phyloP scores from a whole-genome alignment of 345 rosid species.

The Eucalyptus cloeziana region DNA sequence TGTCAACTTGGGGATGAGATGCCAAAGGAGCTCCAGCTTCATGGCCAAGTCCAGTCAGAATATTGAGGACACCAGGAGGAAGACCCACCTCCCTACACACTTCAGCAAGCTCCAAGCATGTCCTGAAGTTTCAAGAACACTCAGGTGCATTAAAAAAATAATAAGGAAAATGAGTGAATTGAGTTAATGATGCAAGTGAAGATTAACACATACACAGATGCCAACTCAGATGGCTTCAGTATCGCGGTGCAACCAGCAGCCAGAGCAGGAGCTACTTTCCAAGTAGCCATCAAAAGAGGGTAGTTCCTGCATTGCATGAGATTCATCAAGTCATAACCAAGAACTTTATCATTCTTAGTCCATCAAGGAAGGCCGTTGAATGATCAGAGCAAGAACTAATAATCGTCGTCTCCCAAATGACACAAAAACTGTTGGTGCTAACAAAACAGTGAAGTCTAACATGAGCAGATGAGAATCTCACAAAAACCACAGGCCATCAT shows the following conservation, averaged over 20 bases:
- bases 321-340: neutral
- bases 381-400: neutral
- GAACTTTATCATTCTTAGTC: neutral
- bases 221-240: slow-evolving; percentile 84
- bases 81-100: slow-evolving; percentile 86
- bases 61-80: slow-evolving; percentile 90
- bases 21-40: slow-evolving; percentile 99
- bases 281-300: slow-evolving; percentile 83
- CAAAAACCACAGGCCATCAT: neutral
- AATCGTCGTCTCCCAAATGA: neutral
- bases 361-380: neutral
- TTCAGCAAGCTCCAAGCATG: slow-evolving; percentile 97
- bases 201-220: slow-evolving; percentile 57
- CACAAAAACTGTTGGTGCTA: neutral
- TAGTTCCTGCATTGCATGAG: slow-evolving; percentile 63
- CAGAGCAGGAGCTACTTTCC: slow-evolving; percentile 99
- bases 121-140: slow-evolving; percentile 31
- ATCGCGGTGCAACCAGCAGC: slow-evolving; percentile 97
- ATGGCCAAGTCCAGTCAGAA: slow-evolving; percentile 86
- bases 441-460: neutral
- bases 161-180: neutral
- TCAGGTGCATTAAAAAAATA: neutral
- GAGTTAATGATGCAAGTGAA: neutral
- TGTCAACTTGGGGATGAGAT: slow-evolving; percentile 82
- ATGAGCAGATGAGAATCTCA: neutral